Evolutionary conservation across 306 rosid genomes (phyloP).

Genomic region (Psophocarpus tetragonolobus): DNA sequence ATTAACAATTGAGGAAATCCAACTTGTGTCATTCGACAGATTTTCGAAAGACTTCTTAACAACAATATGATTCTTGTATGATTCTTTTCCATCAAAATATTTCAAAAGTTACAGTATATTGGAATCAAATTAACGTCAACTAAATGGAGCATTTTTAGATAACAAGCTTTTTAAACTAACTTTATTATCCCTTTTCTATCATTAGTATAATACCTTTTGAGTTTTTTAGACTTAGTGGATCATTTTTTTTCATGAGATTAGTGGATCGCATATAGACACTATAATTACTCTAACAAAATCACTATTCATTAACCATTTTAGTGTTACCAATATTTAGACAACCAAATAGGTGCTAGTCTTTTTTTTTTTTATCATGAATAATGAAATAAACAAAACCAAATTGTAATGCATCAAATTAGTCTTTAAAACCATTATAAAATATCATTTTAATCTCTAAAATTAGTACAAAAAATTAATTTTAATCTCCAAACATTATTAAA

Average conservation of each 20-base stretch:
- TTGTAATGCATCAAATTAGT: background rate
- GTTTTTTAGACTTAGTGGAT: background rate
- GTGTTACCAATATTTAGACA: background rate
- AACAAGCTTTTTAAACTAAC: background rate
- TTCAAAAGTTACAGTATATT: background rate
- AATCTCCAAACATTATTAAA: background rate
- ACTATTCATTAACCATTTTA: background rate
- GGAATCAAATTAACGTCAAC: background rate
- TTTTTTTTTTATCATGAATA: background rate
- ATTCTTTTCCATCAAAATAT: background rate
- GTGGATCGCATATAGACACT: background rate
- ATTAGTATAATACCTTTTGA: background rate
- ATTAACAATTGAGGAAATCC: background rate
- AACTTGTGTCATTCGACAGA: conserved; percentile 7
- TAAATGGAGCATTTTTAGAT: background rate
- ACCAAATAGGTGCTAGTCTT: background rate
- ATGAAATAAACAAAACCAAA: background rate
- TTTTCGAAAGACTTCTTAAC: background rate
- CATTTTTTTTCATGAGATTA: too few relatives aligned
- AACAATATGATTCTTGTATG: conserved; percentile 2
- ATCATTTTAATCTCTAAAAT: background rate
- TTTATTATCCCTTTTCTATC: background rate
- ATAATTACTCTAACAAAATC: background rate
- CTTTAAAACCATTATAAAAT: background rate
- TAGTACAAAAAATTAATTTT: background rate